phyloP scores from a whole-genome alignment of 495 filamentous ascomycete species.

The Penicillium atrosanguineum region DNA sequence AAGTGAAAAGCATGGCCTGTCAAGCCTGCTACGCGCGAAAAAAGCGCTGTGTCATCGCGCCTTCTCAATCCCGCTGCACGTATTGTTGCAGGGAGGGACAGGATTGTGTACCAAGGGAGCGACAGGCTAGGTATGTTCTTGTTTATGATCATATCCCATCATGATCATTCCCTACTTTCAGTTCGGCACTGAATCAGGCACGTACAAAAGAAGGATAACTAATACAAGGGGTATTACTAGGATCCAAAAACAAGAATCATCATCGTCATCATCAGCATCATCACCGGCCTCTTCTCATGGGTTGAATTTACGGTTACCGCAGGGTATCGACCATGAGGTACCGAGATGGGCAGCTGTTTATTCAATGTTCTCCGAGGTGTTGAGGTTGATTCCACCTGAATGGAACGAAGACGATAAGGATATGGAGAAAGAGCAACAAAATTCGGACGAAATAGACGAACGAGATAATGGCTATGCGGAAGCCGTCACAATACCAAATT shows the following conservation, averaged over 20 bases:
- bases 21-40: constrained; percentile 17
- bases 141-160: not conserved
- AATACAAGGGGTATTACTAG: not conserved
- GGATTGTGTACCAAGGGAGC: constrained; percentile 12
- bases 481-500: not conserved
- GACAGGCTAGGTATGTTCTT: constrained; percentile 5
- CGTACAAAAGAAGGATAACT: not conserved
- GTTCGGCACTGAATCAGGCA: no score
- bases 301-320: not conserved
- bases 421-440: not conserved
- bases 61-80: constrained; percentile 10
- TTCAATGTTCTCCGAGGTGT: constrained; percentile 12
- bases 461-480: not conserved
- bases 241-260: not conserved
- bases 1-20: not conserved
- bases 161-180: no score
- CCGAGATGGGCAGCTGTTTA: constrained; percentile 11
- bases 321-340: constrained; percentile 13
- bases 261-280: no score
- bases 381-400: constrained; percentile 12
- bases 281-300: not conserved
- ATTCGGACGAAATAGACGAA: not conserved
- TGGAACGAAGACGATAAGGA: not conserved
- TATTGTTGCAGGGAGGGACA: constrained; percentile 13
- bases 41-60: constrained; percentile 13